phyloP scores from a whole-genome alignment of 768 basidiomycete genomes.

The Termitomyces sp. region DNA sequence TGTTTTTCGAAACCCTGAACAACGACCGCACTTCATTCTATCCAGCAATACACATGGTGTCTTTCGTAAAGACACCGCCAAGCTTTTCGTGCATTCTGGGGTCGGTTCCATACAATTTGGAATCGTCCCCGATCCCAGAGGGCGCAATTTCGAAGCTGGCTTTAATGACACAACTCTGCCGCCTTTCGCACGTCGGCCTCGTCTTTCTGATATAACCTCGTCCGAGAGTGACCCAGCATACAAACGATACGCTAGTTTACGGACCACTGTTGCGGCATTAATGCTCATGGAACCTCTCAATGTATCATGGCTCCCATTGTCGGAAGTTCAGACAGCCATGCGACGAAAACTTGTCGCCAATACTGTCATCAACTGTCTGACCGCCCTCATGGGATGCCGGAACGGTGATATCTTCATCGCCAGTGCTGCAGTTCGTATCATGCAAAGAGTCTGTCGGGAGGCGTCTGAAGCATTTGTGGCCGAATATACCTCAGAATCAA shows the following conservation, averaged over 20 bases:
- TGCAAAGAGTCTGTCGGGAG: conserved; percentile 61
- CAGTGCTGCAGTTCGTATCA: conserved; percentile 35
- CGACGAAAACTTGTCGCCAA: conserved; percentile 82
- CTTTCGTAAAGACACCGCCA: conserved; percentile 40
- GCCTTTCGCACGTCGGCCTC: conserved; percentile 33
- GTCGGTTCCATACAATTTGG: conserved; percentile 72
- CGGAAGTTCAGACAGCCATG: conserved; percentile 61
- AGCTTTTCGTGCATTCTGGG: conserved; percentile 66
- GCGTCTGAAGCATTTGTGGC: conserved; percentile 56
- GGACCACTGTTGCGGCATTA: conserved; percentile 63
- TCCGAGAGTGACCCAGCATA: conserved; percentile 30
- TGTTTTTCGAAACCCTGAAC: conserved; percentile 66
- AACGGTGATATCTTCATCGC: conserved; percentile 70
- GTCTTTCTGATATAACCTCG: conserved; percentile 47
- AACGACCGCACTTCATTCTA: conserved; percentile 82
- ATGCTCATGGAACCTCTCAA: conserved; percentile 50
- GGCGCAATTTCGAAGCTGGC: conserved; percentile 60
- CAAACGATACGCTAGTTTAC: conserved; percentile 53
- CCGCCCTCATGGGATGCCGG: conserved; percentile 71
- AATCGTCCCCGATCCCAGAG: conserved; percentile 62
- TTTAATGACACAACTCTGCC: conserved; percentile 29
- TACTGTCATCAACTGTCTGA: conserved; percentile 79
- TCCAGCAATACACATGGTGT: conserved; percentile 81
- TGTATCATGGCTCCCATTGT: conserved; percentile 59
- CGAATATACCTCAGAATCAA: conserved; percentile 39